Percentiles rank a stretch among this genome's conserved stretches.
These are phyloP conservation scores for Apophysomyces sp. DNA, from an alignment of 371 early-diverging fungal genomes.

Conservation along the genomic window DNA sequence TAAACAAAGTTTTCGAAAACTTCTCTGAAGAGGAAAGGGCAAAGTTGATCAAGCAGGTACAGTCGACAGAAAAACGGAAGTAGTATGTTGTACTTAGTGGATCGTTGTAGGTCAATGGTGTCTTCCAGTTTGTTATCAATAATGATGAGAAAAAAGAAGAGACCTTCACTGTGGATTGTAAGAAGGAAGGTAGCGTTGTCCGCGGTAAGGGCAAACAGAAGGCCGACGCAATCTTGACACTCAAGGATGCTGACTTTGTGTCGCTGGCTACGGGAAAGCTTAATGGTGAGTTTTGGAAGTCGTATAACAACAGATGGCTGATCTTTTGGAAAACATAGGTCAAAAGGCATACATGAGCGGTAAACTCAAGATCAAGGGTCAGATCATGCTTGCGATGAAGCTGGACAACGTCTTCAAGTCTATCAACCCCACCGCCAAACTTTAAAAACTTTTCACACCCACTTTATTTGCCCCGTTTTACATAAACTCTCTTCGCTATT, in stretches of 20 bases:
- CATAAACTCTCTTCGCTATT: background rate
- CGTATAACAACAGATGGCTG: background rate
- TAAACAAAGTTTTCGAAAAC: slow-evolving; percentile 34
- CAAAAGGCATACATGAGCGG: slow-evolving; percentile 86
- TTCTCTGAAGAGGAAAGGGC: slow-evolving; percentile 34
- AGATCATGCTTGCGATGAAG: slow-evolving; percentile 85
- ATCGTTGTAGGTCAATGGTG: slow-evolving; percentile 64
- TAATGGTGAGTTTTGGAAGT: slow-evolving; percentile 51
- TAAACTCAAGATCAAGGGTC: slow-evolving; percentile 85
- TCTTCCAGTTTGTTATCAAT: slow-evolving; percentile 85
- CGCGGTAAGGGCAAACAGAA: slow-evolving; percentile 66
- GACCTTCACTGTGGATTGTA: slow-evolving; percentile 76
- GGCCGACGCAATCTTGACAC: slow-evolving; percentile 64
- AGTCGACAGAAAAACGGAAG: background rate
- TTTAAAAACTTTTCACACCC: slow-evolving; percentile 21
- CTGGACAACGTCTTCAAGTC: slow-evolving; percentile 66
- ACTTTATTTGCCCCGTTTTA: background rate
- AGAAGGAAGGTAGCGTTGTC: slow-evolving; percentile 60
- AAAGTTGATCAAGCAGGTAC: slow-evolving; percentile 44
- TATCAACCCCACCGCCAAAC: slow-evolving; percentile 50
- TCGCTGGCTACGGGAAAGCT: slow-evolving; percentile 82
- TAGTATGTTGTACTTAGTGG: background rate
- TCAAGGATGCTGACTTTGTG: slow-evolving; percentile 83
- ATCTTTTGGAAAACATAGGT: slow-evolving; percentile 15
- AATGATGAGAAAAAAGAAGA: slow-evolving; percentile 64